Evolutionary conservation across 306 rosid species (phyloP).

Genomic region (Prunus padus): DNA sequence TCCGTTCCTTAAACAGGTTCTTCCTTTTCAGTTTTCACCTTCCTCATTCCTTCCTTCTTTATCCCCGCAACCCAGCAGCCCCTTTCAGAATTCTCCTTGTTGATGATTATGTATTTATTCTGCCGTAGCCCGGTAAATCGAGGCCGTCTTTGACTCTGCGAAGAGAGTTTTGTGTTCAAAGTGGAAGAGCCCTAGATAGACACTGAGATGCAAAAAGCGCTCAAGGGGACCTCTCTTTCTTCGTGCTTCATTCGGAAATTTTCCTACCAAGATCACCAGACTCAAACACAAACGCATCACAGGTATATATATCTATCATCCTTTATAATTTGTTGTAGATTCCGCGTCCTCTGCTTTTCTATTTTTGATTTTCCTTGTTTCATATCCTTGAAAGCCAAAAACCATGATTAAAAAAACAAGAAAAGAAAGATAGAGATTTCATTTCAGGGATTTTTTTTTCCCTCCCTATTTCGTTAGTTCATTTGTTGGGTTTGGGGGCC

Average conservation of each 20-base stretch:
- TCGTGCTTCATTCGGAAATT: conserved; percentile 8
- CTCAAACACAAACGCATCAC: neutral
- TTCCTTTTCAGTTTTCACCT: neutral
- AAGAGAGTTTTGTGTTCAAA: neutral
- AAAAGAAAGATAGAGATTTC: neutral
- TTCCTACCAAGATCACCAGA: neutral
- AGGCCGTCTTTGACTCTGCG: neutral
- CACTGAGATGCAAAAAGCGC: conserved; percentile 25
- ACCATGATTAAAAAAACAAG: too few species aligned
- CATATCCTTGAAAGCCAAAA: neutral
- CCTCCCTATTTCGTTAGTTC: too few species aligned
- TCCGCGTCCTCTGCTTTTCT: too few species aligned
- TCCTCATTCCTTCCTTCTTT: neutral
- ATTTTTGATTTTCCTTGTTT: neutral
- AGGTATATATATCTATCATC: neutral
- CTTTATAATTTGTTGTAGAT: too few species aligned
- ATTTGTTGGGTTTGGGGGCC: neutral
- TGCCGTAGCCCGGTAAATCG: neutral
- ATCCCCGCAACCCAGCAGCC: neutral
- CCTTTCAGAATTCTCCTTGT: neutral
- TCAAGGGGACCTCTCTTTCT: conserved; percentile 11
- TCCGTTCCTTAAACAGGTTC: neutral
- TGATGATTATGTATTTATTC: neutral
- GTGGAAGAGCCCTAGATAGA: neutral
- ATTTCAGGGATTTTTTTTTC: neutral